Evolutionary conservation across 163 green algal species (phyloP).

Genomic region (Chlamydomonas reinhardtii): DNA sequence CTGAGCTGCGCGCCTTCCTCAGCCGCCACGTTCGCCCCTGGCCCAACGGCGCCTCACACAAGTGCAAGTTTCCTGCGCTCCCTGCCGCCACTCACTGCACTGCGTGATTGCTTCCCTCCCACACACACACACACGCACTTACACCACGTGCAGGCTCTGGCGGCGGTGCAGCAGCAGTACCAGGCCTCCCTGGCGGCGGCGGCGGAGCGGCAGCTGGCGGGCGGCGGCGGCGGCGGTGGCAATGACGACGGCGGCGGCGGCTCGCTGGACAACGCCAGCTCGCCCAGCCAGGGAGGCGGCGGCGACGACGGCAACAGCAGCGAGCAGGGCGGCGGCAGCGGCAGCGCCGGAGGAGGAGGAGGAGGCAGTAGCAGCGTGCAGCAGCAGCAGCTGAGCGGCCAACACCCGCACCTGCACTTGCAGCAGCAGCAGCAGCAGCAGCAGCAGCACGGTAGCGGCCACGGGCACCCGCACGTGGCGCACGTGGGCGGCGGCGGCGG

Average conservation of each 20-base stretch:
- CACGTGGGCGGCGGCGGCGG: background rate
- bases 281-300: no score
- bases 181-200: constrained; percentile 7
- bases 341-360: no score
- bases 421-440: constrained; percentile 32
- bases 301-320: background rate
- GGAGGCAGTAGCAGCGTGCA: no score
- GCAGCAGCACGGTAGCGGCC: background rate
- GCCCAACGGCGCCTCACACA: no score
- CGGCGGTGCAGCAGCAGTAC: constrained; percentile 32
- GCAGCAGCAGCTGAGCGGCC: background rate
- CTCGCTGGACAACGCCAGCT: background rate
- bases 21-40: no score
- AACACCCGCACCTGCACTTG: background rate
- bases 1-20: no score
- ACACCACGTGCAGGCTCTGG: background rate
- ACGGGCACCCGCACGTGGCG: background rate
- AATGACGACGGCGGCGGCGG: no score
- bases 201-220: background rate
- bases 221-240: no score
- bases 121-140: no score
- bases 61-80: no score
- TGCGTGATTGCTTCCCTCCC: no score
- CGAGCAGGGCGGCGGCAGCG: background rate
- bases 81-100: no score